Base-by-base conservation (phyloP, 2,329 filamentous ascomycete species). In the Orbilia quercus region DNA sequence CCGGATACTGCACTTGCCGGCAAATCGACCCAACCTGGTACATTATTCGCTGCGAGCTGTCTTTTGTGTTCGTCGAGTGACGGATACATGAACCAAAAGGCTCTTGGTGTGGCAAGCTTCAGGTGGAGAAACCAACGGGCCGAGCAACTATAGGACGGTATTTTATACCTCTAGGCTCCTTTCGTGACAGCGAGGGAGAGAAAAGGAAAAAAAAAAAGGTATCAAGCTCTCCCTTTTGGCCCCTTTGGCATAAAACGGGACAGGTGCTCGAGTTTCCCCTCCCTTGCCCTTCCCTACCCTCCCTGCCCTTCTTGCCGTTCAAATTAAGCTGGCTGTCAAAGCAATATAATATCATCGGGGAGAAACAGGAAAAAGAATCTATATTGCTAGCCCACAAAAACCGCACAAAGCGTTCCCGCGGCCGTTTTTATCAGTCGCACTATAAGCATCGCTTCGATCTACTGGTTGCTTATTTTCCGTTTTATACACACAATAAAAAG, bases 201-300 rank as follows among this genome's bases (percentile, higher is more conserved):
- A 73, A 73, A 73, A 73, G 60, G 60, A 66, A 73, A 62, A 73
- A 73, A 66, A 62, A 66, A 66, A 66, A 40, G 48, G 69, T 73
- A 60, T 66, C 60, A 65, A 31, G 69, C 66, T 50, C 59, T 60
- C 69, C 54, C 44, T 66, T 73, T 65, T 73, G 60, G 54, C 69
- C 69, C 69, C 69, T 73, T 73, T 73, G 69, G 69, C 54, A 65
- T 73, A 64, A 73, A 73, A 73, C 60, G 69, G 69, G 65, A 73
- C 60, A 60, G 60, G 47, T 73, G 60, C 69, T 66, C 55, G 48
- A 73, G 23, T 66, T 66, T 45, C 67, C 69, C 69, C 69, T 73
- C 69, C 69, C 69, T 48, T 73, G 69, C 54, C 62, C 54, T 59
- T 28, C 60, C 69, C 59, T 65, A 55, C 69, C 67, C 69, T 66